Conservation (phyloP, 2,329 filamentous ascomycete genomes). For the Diplodia sapinea region DNA sequence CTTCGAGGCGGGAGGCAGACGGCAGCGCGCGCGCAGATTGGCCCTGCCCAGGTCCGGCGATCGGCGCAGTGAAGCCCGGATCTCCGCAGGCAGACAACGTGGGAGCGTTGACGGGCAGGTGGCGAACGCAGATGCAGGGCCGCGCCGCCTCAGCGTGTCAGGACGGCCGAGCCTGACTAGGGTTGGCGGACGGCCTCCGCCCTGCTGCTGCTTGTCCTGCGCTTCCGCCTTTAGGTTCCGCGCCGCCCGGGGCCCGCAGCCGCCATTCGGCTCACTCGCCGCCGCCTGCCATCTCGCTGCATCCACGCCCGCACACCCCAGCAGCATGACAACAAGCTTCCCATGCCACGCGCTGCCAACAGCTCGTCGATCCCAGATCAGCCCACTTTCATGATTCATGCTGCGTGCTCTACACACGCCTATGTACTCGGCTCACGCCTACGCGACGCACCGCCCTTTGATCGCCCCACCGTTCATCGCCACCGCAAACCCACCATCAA, state of each 20-base stretch:
- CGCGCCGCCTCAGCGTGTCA: not conserved
- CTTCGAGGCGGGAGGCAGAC: constrained; percentile 5
- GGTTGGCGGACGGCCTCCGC: not conserved
- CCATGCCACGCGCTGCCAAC: not conserved
- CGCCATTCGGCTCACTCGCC: constrained; percentile 12
- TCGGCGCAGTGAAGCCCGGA: constrained; percentile 26
- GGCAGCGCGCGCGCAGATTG: not conserved
- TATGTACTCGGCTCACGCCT: too few relatives aligned
- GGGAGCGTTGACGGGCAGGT: constrained; percentile 16
- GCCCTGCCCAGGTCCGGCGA: constrained; percentile 6
- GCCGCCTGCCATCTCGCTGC: not conserved
- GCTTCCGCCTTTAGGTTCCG: constrained; percentile 21
- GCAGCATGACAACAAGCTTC: not conserved
- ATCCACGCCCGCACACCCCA: not conserved
- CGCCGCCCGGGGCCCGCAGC: constrained; percentile 3
- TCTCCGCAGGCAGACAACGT: constrained; percentile 18
- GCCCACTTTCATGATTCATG: constrained; percentile 23
- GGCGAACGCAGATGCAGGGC: constrained; percentile 12
- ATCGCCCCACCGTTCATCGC: constrained; percentile 9
- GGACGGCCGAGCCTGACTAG: not conserved
- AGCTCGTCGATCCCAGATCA: constrained; percentile 25
- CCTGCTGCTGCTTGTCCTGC: not conserved
- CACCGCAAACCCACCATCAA: not conserved
- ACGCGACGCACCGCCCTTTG: not conserved
- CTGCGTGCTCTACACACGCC: not conserved